These are phyloP conservation scores for Dactylellina haptotyla DNA, from an alignment of 2,329 filamentous ascomycete species.

Conservation along the genomic window DNA sequence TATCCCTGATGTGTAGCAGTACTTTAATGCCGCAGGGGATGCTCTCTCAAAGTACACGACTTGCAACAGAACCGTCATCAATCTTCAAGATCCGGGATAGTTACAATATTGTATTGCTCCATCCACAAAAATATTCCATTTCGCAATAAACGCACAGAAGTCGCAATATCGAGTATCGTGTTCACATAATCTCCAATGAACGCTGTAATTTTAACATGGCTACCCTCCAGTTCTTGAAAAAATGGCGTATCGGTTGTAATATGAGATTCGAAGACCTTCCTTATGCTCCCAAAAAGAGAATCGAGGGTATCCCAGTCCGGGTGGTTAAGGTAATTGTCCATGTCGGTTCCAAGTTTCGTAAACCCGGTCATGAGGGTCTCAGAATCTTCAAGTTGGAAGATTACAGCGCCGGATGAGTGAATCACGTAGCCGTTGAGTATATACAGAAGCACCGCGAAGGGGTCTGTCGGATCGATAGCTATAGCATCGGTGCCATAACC, in stretches of 20 bases:
- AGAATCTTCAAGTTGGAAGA: neutral
- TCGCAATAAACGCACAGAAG: neutral
- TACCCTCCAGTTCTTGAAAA: neutral
- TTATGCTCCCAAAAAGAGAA: neutral
- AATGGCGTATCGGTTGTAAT: neutral
- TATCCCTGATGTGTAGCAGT: neutral
- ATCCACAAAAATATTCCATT: neutral
- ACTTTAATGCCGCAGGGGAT: neutral
- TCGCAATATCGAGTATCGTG: neutral
- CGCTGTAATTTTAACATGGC: neutral
- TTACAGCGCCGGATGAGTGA: neutral
- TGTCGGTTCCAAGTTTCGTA: neutral
- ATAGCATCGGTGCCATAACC: neutral
- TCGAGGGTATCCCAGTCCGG: constrained; percentile 13
- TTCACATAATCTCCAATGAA: constrained; percentile 6
- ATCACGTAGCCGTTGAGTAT: neutral
- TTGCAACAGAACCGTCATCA: neutral
- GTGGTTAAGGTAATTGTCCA: constrained; percentile 1
- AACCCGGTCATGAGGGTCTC: neutral
- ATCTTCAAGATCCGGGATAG: neutral
- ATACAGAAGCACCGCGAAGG: neutral
- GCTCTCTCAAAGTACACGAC: neutral
- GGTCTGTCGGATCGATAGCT: neutral
- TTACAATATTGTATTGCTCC: neutral
- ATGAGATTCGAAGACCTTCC: neutral